Percentiles rank a stretch among this genome's conserved stretches.
Conservation (phyloP, 352 stramenopile species). For the Poterioochromonas sp. region DNA sequence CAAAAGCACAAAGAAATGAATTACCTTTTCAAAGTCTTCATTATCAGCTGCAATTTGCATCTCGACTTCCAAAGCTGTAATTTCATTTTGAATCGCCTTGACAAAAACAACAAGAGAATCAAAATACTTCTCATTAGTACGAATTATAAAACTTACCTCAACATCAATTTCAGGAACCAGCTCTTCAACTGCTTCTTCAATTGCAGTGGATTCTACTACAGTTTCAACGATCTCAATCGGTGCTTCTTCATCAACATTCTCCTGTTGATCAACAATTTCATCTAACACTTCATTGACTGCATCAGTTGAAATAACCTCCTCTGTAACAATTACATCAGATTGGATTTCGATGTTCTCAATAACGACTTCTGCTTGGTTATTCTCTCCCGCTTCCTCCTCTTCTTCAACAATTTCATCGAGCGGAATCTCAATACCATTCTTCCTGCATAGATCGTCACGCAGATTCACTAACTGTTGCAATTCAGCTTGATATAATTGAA, state of each 20-base stretch:
- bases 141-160: neutral
- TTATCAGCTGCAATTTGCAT: conserved; percentile 16
- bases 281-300: neutral
- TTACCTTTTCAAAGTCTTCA: conserved; percentile 30
- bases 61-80: neutral
- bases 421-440: neutral
- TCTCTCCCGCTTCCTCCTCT: neutral
- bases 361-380: neutral
- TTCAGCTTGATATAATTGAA: neutral
- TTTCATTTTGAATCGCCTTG: neutral
- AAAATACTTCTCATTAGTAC: neutral
- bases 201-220: neutral
- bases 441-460: neutral
- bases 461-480: neutral
- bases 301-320: neutral
- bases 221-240: neutral
- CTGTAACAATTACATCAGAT: neutral
- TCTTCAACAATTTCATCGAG: neutral
- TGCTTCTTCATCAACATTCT: neutral
- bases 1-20: neutral
- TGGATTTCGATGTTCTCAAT: neutral
- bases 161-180: neutral
- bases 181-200: neutral
- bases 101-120: neutral
- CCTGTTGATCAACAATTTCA: neutral